Evolutionary conservation across 352 stramenopile genomes (phyloP), one percentile per base, ranked within the genome.

Genomic region (Phytopythium vexans): DNA sequence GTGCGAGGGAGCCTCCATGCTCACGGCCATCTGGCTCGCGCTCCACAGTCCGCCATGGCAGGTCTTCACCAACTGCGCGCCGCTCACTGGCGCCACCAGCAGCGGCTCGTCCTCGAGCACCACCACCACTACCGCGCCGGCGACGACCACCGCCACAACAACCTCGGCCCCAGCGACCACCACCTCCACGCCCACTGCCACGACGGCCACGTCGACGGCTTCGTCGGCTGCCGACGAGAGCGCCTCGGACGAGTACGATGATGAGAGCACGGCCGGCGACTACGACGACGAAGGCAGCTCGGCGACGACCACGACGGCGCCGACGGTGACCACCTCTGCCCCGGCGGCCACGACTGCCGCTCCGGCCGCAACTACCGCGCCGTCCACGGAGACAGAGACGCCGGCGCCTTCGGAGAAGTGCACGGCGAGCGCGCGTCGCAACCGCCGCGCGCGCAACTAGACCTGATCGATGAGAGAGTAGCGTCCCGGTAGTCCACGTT

Each of bases 41-140:
- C 46, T 84, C 31, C 73, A 84, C 65, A 51, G 49, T 0, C 56
- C 62, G 1, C 49, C 59, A 44, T 84, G 73, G 73, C 70, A 84
- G 46, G 62, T 79, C 40, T 81, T 71, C 52, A 78, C 58, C 14
- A 76, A 81, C 59, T 84, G 70, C 36, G 70, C 62, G 12, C 68
- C 68, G 1, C 57, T 82, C 14, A 58, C 40, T 16, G 68, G 68
- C 8, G 65, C 48, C n/a, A 59, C 52, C 14, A 49, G 43, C 3
- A 52, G 37, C 21, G 57, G 41, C 14, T 61, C 41, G 27, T 33
- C 36, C 8, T 56, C 60, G 16, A 52, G 38, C 3, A 51, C 57
- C 3, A 15, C 40, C 7, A 41, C 42, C 39, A 56, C 49, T 0
- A 54, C 50, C 10, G 49, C 49, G 2, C 46, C 54, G 8, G 14